Conservation (phyloP, 169 alveolate species). For the Miamiensis avidus region DNA sequence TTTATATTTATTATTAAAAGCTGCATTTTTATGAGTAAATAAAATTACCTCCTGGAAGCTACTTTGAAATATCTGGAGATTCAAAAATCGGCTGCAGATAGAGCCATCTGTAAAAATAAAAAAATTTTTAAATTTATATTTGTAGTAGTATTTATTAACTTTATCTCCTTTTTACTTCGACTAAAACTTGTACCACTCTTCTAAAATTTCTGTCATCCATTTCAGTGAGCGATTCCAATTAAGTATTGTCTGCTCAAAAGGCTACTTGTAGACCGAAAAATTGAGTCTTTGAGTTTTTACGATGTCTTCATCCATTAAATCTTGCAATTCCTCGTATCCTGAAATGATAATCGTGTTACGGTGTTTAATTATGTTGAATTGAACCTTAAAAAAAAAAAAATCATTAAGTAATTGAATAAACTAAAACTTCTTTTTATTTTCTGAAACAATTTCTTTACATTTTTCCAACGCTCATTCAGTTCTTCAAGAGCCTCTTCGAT, state of each 20-base stretch:
- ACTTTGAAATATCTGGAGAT: slow-evolving; percentile 90
- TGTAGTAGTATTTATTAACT: too few relatives aligned
- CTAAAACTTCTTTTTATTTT: slow-evolving; percentile 58
- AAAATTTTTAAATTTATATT: too few relatives aligned
- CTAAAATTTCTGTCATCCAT: slow-evolving; percentile 88
- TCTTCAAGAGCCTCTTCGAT: slow-evolving; percentile 78
- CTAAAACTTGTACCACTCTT: slow-evolving; percentile 90
- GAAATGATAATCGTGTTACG: slow-evolving; percentile 76
- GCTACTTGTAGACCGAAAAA: slow-evolving; percentile 92
- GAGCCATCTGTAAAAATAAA: slow-evolving; percentile 83
- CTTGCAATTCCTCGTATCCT: slow-evolving; percentile 83
- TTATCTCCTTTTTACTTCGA: slow-evolving; percentile 39
- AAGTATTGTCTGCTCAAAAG: slow-evolving; percentile 92
- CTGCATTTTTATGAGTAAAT: background rate
- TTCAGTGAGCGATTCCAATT: slow-evolving; percentile 90
- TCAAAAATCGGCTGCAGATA: slow-evolving; percentile 94
- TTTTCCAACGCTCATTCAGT: slow-evolving; percentile 89
- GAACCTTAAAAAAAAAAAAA: background rate
- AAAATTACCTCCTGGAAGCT: slow-evolving; percentile 79
- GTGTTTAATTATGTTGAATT: slow-evolving; percentile 75
- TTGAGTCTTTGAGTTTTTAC: slow-evolving; percentile 92
- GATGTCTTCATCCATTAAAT: slow-evolving; percentile 93
- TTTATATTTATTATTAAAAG: too few relatives aligned
- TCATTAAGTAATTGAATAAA: slow-evolving; percentile 32
- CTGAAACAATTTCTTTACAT: slow-evolving; percentile 65